Percentiles rank a stretch among this genome's conserved stretches.
Evolutionary conservation across 768 basidiomycete species (phyloP).

Genomic region (Sarcodon aspratus): DNA sequence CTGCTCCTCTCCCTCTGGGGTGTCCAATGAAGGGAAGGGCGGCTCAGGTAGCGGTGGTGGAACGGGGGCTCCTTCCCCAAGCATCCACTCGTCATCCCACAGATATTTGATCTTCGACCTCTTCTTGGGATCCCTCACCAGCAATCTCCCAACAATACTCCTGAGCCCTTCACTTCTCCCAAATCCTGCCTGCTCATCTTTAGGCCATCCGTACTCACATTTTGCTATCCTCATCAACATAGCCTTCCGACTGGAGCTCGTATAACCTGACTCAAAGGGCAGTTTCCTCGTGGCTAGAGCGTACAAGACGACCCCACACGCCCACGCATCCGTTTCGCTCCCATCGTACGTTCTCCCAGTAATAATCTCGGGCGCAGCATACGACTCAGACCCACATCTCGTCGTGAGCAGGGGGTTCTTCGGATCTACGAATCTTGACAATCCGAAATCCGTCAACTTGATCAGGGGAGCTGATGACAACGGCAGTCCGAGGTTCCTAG

Average conservation of each 20-base stretch:
- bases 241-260: constrained; percentile 29
- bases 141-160: constrained; percentile 44
- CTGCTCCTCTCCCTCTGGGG: too few species aligned
- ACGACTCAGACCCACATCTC: constrained; percentile 81
- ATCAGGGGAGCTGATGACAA: constrained; percentile 44
- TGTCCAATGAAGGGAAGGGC: not conserved
- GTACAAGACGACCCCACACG: constrained; percentile 79
- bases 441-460: constrained; percentile 83
- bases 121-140: constrained; percentile 60
- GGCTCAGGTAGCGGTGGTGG: constrained; percentile 3
- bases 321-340: constrained; percentile 81
- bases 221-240: constrained; percentile 75
- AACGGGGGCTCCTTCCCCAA: constrained; percentile 21
- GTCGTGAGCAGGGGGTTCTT: constrained; percentile 53
- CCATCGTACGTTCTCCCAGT: constrained; percentile 60
- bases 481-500: constrained; percentile 27
- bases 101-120: constrained; percentile 52
- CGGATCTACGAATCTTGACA: constrained; percentile 75
- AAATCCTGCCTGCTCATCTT: constrained; percentile 23
- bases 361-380: constrained; percentile 53
- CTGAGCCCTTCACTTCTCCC: constrained; percentile 32
- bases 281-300: constrained; percentile 58
- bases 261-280: constrained; percentile 48
- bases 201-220: constrained; percentile 71
- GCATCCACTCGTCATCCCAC: constrained; percentile 45